These are phyloP conservation scores for Paramyrothecium sp. DNA, from an alignment of 2,329 filamentous ascomycete genomes.

Conservation along the genomic window DNA sequence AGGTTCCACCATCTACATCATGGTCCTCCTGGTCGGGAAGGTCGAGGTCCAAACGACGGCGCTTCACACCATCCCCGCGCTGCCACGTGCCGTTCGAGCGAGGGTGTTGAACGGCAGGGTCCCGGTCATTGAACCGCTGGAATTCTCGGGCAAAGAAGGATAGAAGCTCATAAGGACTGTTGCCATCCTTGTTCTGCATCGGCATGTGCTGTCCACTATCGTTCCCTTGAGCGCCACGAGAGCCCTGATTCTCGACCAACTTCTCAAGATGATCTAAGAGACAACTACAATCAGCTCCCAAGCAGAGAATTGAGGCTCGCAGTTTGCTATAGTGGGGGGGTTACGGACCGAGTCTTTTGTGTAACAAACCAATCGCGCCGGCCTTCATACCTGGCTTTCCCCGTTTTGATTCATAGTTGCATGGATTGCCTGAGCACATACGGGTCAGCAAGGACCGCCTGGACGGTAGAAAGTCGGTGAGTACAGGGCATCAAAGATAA, in stretches of 20 bases:
- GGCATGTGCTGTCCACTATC: background rate
- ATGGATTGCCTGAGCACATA: conserved; percentile 6
- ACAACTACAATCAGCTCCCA: background rate
- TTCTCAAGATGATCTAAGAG: conserved; percentile 10
- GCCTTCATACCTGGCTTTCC: conserved; percentile 34
- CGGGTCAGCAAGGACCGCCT: background rate
- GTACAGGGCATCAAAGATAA: background rate
- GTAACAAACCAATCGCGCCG: conserved; percentile 33
- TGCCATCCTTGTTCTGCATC: background rate
- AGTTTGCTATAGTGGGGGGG: background rate
- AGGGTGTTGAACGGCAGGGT: background rate
- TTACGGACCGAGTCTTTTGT: conserved; percentile 26
- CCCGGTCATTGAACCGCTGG: background rate
- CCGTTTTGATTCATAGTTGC: conserved; percentile 28
- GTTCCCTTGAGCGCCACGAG: background rate
- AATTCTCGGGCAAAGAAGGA: background rate
- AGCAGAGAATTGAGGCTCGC: background rate
- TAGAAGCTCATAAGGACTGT: background rate
- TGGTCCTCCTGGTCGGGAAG: background rate
- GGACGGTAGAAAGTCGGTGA: background rate
- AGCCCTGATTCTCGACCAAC: conserved; percentile 8
- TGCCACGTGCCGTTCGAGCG: background rate
- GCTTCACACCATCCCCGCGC: background rate
- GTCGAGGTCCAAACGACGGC: background rate
- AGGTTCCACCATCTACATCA: conserved; percentile 1